These are phyloP conservation scores for Pseudognaphalium luteoalbum DNA, from an alignment of 129 eudicot genomes.

Conservation along the genomic window DNA sequence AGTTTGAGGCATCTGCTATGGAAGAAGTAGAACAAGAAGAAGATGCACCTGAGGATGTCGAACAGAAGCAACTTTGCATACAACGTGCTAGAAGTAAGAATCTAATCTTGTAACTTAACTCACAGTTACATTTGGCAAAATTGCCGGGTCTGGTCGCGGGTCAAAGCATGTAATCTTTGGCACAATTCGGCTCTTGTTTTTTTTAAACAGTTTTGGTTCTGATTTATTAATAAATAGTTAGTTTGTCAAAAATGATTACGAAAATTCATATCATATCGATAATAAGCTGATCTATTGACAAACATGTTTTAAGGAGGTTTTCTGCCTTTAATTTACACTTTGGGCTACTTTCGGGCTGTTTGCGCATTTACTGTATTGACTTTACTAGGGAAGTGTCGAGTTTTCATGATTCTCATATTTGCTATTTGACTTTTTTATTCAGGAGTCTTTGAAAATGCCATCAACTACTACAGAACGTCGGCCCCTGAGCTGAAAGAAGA, in stretches of 20 bases:
- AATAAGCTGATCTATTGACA: neutral
- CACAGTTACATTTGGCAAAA: neutral
- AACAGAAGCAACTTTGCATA: slow-evolving; percentile 54
- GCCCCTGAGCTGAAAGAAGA: slow-evolving; percentile 87
- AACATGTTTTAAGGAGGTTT: neutral
- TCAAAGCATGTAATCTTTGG: neutral
- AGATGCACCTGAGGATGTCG: slow-evolving; percentile 40
- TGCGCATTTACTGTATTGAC: neutral
- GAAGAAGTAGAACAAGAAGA: slow-evolving; percentile 48
- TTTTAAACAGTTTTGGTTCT: neutral
- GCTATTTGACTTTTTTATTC: slow-evolving; percentile 16
- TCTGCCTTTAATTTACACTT: neutral
- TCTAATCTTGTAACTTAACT: slow-evolving; percentile 12
- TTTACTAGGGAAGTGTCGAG: neutral
- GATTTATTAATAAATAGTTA: neutral
- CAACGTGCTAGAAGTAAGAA: slow-evolving; percentile 74
- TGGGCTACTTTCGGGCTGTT: neutral
- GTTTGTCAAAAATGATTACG: neutral
- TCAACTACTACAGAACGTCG: slow-evolving; percentile 62
- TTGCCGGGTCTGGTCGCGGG: neutral
- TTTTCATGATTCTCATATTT: slow-evolving; percentile 13
- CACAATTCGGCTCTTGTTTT: neutral
- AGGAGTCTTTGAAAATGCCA: slow-evolving; percentile 85
- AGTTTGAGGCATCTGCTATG: slow-evolving; percentile 91
- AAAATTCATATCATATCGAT: neutral